Conservation (phyloP, 257 asterid species). For the Solanum chaucha region DNA sequence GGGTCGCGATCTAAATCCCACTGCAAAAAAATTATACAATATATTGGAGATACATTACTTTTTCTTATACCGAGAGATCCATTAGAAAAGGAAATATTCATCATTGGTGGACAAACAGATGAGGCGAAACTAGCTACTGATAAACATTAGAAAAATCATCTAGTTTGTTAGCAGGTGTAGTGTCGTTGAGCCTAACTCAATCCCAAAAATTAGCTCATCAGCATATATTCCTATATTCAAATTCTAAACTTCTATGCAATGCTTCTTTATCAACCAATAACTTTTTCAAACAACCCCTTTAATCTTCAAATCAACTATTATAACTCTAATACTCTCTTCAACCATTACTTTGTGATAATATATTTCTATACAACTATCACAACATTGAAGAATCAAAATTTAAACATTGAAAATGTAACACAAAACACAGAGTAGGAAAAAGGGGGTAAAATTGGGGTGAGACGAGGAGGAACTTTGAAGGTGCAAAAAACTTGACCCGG, state of each 20-base stretch:
- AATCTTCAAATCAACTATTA: neutral
- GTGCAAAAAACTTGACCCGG: conserved; percentile 50
- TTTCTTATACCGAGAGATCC: neutral
- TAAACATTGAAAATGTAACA: neutral
- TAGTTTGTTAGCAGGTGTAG: too few relatives aligned
- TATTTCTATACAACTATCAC: neutral
- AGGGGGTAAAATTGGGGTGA: conserved; percentile 4
- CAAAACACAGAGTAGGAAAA: neutral
- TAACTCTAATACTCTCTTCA: neutral
- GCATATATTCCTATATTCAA: neutral
- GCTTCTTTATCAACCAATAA: neutral
- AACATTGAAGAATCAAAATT: neutral
- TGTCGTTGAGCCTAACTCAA: too few relatives aligned
- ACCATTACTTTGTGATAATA: neutral
- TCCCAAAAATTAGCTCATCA: too few relatives aligned
- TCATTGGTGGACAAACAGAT: too few relatives aligned
- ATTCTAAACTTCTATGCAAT: neutral
- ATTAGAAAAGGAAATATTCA: too few relatives aligned
- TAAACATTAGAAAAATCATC: neutral
- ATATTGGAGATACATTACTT: neutral
- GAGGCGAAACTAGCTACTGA: too few relatives aligned
- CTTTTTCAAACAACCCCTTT: neutral
- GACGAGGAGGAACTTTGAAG: conserved; percentile 69
- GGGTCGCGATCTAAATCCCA: neutral
- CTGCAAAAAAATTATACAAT: neutral